Evolutionary conservation across 257 asterid species (phyloP).

Genomic region (Ajuga chamaepitys): DNA sequence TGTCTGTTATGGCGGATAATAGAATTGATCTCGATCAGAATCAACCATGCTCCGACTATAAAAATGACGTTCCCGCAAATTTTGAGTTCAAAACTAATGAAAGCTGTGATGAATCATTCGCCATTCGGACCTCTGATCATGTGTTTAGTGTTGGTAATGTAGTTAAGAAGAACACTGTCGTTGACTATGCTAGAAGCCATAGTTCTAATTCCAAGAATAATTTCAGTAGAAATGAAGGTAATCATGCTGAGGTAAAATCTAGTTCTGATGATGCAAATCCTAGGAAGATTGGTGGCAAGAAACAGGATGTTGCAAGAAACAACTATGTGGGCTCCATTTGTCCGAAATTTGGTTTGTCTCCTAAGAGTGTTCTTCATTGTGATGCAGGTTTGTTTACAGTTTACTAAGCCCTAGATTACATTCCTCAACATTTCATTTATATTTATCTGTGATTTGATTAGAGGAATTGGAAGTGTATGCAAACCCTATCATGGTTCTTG

Average conservation of each 20-base stretch:
- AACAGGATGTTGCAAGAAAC: slow-evolving; percentile 8
- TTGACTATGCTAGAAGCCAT: not conserved
- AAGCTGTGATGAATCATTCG: not conserved
- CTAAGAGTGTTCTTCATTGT: slow-evolving; percentile 36
- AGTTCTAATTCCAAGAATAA: not conserved
- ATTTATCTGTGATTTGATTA: no score
- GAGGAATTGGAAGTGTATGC: no score
- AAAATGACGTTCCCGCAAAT: slow-evolving; percentile 12
- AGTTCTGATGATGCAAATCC: slow-evolving; percentile 5
- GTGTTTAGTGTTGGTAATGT: slow-evolving; percentile 7
- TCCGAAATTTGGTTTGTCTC: slow-evolving; percentile 32
- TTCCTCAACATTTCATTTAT: no score
- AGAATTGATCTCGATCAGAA: slow-evolving; percentile 8
- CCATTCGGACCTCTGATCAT: not conserved
- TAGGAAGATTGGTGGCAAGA: slow-evolving; percentile 8
- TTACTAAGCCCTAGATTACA: no score
- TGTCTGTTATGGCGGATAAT: slow-evolving; percentile 9
- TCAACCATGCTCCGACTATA: not conserved
- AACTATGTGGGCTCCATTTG: slow-evolving; percentile 12
- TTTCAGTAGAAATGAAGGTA: not conserved
- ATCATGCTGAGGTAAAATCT: slow-evolving; percentile 5
- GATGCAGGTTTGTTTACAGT: slow-evolving; percentile 27
- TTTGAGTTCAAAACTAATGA: not conserved
- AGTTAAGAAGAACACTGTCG: slow-evolving; percentile 7
- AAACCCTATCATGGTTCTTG: no score